These are phyloP conservation scores for Solanum bukasovii DNA, from an alignment of 257 asterid species.

Conservation along the genomic window DNA sequence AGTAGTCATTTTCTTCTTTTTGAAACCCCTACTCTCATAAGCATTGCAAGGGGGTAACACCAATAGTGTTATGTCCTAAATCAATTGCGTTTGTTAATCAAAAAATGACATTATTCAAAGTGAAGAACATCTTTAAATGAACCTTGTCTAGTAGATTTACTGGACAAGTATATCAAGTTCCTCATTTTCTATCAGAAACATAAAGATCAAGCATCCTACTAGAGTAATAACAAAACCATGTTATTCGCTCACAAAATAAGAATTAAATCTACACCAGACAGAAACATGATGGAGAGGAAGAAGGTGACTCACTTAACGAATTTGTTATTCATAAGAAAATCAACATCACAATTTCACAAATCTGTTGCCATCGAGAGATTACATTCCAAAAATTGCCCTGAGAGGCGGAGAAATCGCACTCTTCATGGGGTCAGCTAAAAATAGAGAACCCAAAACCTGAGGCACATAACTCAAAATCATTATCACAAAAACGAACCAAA, in stretches of 20 bases:
- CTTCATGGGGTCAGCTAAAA: slow-evolving; percentile 52
- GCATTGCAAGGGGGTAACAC: too few species aligned
- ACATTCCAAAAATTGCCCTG: slow-evolving; percentile 43
- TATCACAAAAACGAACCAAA: slow-evolving; percentile 8
- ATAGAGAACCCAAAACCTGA: slow-evolving; percentile 5
- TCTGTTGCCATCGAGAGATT: neutral
- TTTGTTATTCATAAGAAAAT: neutral
- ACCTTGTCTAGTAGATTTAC: neutral
- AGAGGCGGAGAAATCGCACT: slow-evolving; percentile 67
- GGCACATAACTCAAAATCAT: neutral
- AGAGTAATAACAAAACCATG: neutral
- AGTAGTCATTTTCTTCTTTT: neutral
- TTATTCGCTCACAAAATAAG: neutral
- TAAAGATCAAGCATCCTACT: neutral
- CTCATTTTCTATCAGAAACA: neutral
- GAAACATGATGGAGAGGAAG: neutral
- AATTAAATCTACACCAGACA: neutral
- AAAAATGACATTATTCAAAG: neutral
- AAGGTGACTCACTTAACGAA: neutral
- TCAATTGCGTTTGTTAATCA: neutral
- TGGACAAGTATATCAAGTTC: neutral
- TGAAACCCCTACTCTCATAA: neutral
- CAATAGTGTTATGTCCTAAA: neutral
- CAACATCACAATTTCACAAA: neutral
- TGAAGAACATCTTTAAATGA: neutral